These are phyloP conservation scores for Suhomyces bolitotheri DNA, from an alignment of 1,139 yeast genomes.

Conservation along the genomic window DNA sequence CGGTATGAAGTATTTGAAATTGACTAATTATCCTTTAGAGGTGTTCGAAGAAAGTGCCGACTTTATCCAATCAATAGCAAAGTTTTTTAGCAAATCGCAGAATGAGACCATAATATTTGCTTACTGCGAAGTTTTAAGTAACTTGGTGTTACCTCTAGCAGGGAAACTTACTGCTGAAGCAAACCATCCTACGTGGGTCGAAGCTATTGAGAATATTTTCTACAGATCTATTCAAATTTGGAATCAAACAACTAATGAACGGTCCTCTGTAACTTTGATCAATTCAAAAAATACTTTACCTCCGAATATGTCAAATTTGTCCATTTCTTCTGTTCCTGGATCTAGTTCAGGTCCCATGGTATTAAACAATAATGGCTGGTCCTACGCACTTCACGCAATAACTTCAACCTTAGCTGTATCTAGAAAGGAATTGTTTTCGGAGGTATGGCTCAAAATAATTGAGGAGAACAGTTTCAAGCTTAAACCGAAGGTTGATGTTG, in stretches of 20 bases:
- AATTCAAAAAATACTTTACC: neutral
- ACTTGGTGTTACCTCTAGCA: conserved; percentile 77
- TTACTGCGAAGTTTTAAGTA: conserved; percentile 81
- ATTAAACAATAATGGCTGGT: conserved; percentile 57
- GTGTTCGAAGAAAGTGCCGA: conserved; percentile 91
- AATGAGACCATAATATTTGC: conserved; percentile 68
- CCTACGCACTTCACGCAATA: conserved; percentile 65
- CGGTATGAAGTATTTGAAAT: conserved; percentile 84
- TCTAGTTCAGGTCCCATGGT: conserved; percentile 1
- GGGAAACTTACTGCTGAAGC: conserved; percentile 89
- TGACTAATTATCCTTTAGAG: conserved; percentile 85
- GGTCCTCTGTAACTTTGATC: conserved; percentile 1
- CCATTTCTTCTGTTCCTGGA: conserved; percentile 6
- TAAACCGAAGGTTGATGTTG: conserved; percentile 44
- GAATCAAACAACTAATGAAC: conserved; percentile 20
- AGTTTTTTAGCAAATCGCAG: conserved; percentile 69
- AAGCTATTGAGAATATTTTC: conserved; percentile 67
- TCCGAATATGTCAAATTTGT: conserved; percentile 1
- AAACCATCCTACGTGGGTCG: conserved; percentile 94
- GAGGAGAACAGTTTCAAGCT: conserved; percentile 49
- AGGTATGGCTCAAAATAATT: conserved; percentile 70
- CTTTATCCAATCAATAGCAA: conserved; percentile 79
- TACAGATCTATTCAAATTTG: conserved; percentile 47
- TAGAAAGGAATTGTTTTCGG: conserved; percentile 72
- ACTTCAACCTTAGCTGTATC: conserved; percentile 80